phyloP scores from a whole-genome alignment of 202 grass and related monocot genomes.

The Saccharum hybrid region DNA sequence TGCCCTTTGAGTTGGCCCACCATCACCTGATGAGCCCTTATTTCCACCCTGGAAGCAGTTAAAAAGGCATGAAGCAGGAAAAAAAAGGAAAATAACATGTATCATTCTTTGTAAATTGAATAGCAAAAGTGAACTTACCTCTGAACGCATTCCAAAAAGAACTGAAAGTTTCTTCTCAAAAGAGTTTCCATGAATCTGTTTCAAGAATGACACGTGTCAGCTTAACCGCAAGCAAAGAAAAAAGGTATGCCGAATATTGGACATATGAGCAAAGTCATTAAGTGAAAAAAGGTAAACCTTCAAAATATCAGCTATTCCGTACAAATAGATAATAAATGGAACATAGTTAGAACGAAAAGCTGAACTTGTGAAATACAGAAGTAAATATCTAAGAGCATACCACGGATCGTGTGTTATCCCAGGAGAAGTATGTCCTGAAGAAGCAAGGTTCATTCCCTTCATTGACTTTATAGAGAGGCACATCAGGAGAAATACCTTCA shows the following conservation, averaged over 20 bases:
- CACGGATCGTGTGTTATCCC: slow-evolving; percentile 74
- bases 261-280: background rate
- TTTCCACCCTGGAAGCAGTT: slow-evolving; percentile 52
- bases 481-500: slow-evolving; percentile 62
- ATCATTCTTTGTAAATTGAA: slow-evolving; percentile 1
- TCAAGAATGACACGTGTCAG: slow-evolving; percentile 44
- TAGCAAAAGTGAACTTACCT: slow-evolving; percentile 46
- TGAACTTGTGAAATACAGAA: slow-evolving; percentile 25
- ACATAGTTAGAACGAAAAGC: slow-evolving; percentile 8
- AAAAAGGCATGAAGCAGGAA: slow-evolving; percentile 20
- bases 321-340: background rate
- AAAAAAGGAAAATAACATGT: background rate
- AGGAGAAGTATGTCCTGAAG: slow-evolving; percentile 86
- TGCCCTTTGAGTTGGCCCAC: slow-evolving; percentile 85
- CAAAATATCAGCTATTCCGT: slow-evolving; percentile 5
- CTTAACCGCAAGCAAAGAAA: slow-evolving; percentile 13
- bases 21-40: slow-evolving; percentile 56
- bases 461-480: slow-evolving; percentile 76
- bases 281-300: slow-evolving; percentile 29
- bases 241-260: background rate
- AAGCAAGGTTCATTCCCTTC: slow-evolving; percentile 96
- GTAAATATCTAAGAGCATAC: slow-evolving; percentile 54
- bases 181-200: slow-evolving; percentile 95
- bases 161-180: slow-evolving; percentile 88
- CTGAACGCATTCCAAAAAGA: slow-evolving; percentile 71